phyloP scores from a whole-genome alignment of 129 eudicot genomes.

The Calendula officinalis region DNA sequence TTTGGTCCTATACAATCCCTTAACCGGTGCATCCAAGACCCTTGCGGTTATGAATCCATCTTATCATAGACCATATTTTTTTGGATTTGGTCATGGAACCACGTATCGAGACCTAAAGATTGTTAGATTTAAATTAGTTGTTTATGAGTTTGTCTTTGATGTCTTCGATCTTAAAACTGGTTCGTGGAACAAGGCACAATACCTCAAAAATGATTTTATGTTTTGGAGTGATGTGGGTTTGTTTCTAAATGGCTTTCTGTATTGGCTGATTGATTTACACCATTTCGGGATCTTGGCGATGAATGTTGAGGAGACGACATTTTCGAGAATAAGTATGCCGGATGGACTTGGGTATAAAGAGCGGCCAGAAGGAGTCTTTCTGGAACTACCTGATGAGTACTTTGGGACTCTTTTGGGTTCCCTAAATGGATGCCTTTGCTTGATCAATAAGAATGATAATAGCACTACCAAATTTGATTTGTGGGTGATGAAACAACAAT shows the following conservation, averaged over 20 bases:
- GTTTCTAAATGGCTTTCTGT: conserved; percentile 4
- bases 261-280: background rate
- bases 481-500: conserved; percentile 1
- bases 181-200: background rate
- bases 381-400: too few species aligned
- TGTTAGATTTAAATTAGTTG: background rate
- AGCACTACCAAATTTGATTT: background rate
- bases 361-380: too few species aligned
- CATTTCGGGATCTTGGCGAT: background rate
- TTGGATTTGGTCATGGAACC: background rate
- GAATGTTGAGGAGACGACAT: too few species aligned
- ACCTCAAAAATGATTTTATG: background rate
- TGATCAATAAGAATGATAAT: background rate
- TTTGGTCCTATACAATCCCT: background rate
- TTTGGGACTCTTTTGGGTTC: background rate
- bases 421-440: conserved; percentile 4
- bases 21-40: conserved; percentile 1
- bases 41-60: background rate
- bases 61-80: background rate
- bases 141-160: background rate
- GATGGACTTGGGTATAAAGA: too few species aligned
- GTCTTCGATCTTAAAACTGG: conserved; percentile 1
- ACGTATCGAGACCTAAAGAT: background rate
- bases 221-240: too few species aligned
- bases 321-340: too few species aligned